phyloP scores from a whole-genome alignment of 352 stramenopile species.

The Globisporangium splendens region DNA sequence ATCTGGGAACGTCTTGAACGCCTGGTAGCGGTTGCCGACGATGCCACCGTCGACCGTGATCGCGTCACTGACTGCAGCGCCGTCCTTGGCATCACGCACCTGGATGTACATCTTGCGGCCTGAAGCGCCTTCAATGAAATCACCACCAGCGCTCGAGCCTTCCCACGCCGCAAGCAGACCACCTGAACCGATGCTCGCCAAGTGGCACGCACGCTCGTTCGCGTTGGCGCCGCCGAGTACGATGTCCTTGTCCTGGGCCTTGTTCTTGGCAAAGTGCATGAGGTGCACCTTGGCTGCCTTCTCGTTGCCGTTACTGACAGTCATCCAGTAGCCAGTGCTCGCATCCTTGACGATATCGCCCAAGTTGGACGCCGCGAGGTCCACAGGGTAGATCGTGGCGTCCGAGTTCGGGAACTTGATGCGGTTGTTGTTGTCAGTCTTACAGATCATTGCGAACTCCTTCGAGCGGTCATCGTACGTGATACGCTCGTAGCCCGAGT shows the following conservation, averaged over 20 bases:
- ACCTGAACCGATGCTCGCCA: constrained; percentile 33
- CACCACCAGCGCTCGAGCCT: constrained; percentile 31
- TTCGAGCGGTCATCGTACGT: constrained; percentile 44
- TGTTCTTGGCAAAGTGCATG: constrained; percentile 52
- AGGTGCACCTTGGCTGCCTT: constrained; percentile 51
- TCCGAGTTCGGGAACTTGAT: constrained; percentile 59
- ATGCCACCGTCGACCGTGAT: constrained; percentile 38
- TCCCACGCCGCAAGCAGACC: constrained; percentile 51
- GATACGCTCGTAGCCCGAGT: constrained; percentile 59
- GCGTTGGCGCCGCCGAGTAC: constrained; percentile 37
- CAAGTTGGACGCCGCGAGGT: constrained; percentile 42
- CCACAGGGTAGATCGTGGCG: constrained; percentile 55
- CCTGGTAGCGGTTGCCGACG: constrained; percentile 63
- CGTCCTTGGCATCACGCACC: constrained; percentile 36
- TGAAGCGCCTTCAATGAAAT: constrained; percentile 22
- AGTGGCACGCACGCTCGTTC: constrained; percentile 51
- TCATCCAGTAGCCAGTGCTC: constrained; percentile 57
- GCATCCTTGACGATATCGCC: constrained; percentile 42
- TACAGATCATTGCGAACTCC: constrained; percentile 50
- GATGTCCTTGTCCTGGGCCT: constrained; percentile 43
- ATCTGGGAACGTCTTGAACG: constrained; percentile 45
- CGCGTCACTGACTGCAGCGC: constrained; percentile 37
- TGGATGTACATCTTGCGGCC: constrained; percentile 47
- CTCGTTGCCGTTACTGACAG: constrained; percentile 47
- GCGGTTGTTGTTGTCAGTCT: constrained; percentile 71